Evolutionary conservation across 352 stramenopile genomes (phyloP), one percentile per base, ranked within the genome.

Genomic region (Globisporangium megalacanthum): DNA sequence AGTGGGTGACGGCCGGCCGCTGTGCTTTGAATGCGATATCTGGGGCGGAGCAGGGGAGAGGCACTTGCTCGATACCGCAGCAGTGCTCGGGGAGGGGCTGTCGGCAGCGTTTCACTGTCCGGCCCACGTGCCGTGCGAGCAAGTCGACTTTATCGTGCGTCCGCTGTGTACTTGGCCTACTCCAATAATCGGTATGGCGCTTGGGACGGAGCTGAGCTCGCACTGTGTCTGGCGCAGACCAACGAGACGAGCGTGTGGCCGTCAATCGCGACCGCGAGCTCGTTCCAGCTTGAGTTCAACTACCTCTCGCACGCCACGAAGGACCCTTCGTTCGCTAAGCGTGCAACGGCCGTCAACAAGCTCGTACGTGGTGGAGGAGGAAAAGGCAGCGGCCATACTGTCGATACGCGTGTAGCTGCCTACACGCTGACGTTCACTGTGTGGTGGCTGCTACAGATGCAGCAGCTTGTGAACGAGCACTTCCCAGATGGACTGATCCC

Each of bases 281-380:
- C 37, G 0, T 86, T 92, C 56, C 77, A 87, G 48, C 69, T 92
- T 14, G 82, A 92, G 54, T 90, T 89, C 53, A 52, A 52, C 19
- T 89, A 83, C 45, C 52, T 92, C 0, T 49, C 66, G 7, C 55
- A 73, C 10, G 50, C 69, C 1, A 86, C 73, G 0, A 45, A 64
- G 14, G 65, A 83, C 37, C 50, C 60, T 0, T 61, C 51, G 0
- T 89, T 83, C 50, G 36, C 66, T 15, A 49, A 29, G 25, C 25
- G 4, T 4, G 25, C 25, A 29, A 29, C 25, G 25, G 25, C 25
- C 4, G 25, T 29, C 25, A 29, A 29, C 25, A 29, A 29, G 4
- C 1, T 29, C 69, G 5, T 60, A 60, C 7, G 65, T 84, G 20
- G 66, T 73, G 14, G 60, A 64, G 37, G 60, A 15, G 9, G 7